A percentile compares a stretch with the other conserved stretches of the same genome.
These are phyloP conservation scores for Flaveria bidentis DNA, from an alignment of 129 eudicot species.

Conservation along the genomic window DNA sequence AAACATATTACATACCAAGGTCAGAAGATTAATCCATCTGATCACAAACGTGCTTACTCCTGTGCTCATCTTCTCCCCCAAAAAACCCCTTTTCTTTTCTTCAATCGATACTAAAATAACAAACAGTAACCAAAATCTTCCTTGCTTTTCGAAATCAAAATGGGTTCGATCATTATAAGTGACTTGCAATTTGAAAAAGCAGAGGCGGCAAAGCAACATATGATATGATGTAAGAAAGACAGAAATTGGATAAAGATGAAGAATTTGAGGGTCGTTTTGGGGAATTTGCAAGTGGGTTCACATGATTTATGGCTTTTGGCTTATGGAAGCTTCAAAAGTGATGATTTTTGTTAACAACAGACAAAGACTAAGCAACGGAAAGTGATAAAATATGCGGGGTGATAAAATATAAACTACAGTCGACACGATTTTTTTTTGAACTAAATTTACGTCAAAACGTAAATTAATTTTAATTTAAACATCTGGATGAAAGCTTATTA, in stretches of 20 bases:
- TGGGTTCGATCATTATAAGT: constrained; percentile 11
- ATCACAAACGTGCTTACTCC: constrained; percentile 80
- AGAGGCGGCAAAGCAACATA: constrained; percentile 34
- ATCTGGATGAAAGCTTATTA: too few species aligned
- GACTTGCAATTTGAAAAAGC: constrained; percentile 18
- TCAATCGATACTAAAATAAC: constrained; percentile 3
- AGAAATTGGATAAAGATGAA: constrained; percentile 15
- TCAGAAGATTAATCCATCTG: constrained; percentile 83
- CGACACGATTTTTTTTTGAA: too few species aligned
- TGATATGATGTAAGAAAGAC: constrained; percentile 15
- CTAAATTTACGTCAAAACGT: too few species aligned
- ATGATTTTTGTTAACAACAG: constrained; percentile 23
- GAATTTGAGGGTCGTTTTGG: constrained; percentile 32
- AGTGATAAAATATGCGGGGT: background rate
- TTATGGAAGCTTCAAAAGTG: constrained; percentile 19
- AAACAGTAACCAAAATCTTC: background rate
- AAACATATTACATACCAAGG: constrained; percentile 47
- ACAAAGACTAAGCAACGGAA: constrained; percentile 30
- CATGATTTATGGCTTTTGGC: constrained; percentile 36
- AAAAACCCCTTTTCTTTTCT: constrained; percentile 4
- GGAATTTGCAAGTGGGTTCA: constrained; percentile 23
- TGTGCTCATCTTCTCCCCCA: constrained; percentile 44
- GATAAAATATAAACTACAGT: too few species aligned
- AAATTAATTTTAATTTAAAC: too few species aligned
- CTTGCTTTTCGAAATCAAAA: background rate